Evolutionary conservation across 306 rosid genomes (phyloP), one percentile per base, ranked within the genome.

Genomic region (Cyamopsis tetragonoloba): DNA sequence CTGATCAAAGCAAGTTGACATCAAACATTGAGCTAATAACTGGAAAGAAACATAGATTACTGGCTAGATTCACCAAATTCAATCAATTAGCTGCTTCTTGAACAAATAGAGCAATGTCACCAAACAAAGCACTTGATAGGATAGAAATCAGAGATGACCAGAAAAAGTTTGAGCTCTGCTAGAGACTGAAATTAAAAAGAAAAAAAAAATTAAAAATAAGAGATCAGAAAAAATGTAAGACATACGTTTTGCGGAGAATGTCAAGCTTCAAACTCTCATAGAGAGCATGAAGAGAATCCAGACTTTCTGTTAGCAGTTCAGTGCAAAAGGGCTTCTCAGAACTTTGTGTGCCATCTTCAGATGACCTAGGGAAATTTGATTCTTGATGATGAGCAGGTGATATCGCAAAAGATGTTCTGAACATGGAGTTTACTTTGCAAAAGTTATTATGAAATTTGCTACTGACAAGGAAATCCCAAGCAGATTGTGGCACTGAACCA

Each of bases 241-340:
- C 70, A 56, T 67, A 92, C 98, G 96, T 35, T 74, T 83, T 92
- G 31, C 98, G 96, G 71, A 92, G 98, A 75, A 80, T 85, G 72
- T 92, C 87, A 74, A 92, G 86, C 79, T 92, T 92, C 71, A 92
- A 77, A 79, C 81, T 87, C 81, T 93, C 98, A 65, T 93, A 93
- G 50, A 93, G 91, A 22, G 96, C 93, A 81, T 93, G 98, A 77
- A 93, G 88, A 70, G 96, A 89, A 76, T 83, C 91, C 62, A 93
- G 79, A 75, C 82, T 78, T 80, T 84, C 88, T 73, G 66, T 66
- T 79, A 88, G 73, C 70, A 89, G 79, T 73, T 89, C 88, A 14
- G 84, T 61, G 71, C 78, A 80, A 80, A 80, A 81, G 17, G 84
- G 66, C 46, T 70, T 78, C 22, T 84, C 89, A 51, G 62, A 61